These are phyloP conservation scores for Gymnopilus dilepis DNA, from an alignment of 768 basidiomycete species.

Conservation along the genomic window DNA sequence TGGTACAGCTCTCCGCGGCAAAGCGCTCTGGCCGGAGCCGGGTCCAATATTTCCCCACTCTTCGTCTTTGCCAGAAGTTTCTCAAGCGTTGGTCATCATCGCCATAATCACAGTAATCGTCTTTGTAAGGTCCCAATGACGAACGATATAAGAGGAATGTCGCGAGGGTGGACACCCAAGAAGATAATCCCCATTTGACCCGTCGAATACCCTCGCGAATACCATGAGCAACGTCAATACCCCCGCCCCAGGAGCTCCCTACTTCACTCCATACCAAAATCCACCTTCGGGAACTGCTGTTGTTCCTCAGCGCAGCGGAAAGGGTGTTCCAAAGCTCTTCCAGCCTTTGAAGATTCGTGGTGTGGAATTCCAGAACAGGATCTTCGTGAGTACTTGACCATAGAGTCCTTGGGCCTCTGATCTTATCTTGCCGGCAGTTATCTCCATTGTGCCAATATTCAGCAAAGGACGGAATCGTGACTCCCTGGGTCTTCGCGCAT, in stretches of 20 bases:
- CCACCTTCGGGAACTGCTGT: slow-evolving; percentile 50
- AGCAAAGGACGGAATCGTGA: slow-evolving; percentile 53
- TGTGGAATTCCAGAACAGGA: slow-evolving; percentile 58
- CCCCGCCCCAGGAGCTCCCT: slow-evolving; percentile 47
- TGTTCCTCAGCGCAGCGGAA: slow-evolving; percentile 45
- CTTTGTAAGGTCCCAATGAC: neutral
- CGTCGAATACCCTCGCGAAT: neutral
- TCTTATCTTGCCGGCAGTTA: slow-evolving; percentile 34
- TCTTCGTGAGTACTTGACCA: slow-evolving; percentile 58
- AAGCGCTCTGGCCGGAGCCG: neutral
- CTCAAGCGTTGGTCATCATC: slow-evolving; percentile 4
- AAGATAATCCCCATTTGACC: too few relatives aligned
- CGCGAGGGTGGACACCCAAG: neutral
- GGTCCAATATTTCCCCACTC: neutral
- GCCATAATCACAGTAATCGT: neutral
- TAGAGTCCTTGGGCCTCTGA: neutral
- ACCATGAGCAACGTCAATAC: slow-evolving; percentile 39
- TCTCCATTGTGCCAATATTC: slow-evolving; percentile 70
- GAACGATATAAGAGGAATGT: neutral
- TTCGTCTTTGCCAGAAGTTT: slow-evolving; percentile 1
- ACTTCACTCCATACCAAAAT: slow-evolving; percentile 52
- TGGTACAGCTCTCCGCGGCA: neutral
- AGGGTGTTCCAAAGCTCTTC: slow-evolving; percentile 43
- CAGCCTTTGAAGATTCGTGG: slow-evolving; percentile 60
- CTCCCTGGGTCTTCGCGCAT: slow-evolving; percentile 65